Evolutionary conservation across 176 grass and related monocot species (phyloP).

Genomic region (Dendrocalamus sinicus): DNA sequence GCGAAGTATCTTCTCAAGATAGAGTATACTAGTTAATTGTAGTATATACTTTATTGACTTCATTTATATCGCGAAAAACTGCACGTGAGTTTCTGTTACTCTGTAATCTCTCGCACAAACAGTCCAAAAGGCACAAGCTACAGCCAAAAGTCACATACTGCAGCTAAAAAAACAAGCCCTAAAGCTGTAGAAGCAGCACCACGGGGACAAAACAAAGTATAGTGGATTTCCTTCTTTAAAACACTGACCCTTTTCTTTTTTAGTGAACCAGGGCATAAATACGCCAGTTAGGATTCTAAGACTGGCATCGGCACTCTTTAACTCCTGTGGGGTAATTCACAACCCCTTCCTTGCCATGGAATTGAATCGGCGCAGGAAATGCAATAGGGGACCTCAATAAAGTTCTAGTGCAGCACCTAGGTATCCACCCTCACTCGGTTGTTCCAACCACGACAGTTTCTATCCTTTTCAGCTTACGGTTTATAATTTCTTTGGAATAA

Average conservation of each 20-base stretch:
- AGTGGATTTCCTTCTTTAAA: neutral
- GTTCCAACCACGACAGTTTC: no score
- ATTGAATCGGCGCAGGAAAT: constrained; percentile 29
- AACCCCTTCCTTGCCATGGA: constrained; percentile 28
- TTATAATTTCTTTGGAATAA: no score
- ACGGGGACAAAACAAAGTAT: neutral
- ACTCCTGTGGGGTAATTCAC: constrained; percentile 37
- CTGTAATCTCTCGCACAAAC: no score
- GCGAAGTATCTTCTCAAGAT: no score
- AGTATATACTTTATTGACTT: no score
- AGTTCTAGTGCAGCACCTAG: neutral
- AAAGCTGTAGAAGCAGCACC: neutral
- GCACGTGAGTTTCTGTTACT: no score
- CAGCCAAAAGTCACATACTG: no score
- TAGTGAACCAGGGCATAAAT: neutral
- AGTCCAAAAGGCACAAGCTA: no score
- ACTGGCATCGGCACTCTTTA: neutral
- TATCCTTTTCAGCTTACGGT: no score
- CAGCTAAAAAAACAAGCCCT: no score
- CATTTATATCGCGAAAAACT: no score
- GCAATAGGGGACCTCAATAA: neutral
- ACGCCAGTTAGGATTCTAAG: neutral
- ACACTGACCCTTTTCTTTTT: constrained; percentile 6
- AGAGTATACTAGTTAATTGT: no score
- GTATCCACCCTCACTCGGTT: neutral